phyloP scores from a whole-genome alignment of 257 asterid genomes.

The Apocynum venetum region DNA sequence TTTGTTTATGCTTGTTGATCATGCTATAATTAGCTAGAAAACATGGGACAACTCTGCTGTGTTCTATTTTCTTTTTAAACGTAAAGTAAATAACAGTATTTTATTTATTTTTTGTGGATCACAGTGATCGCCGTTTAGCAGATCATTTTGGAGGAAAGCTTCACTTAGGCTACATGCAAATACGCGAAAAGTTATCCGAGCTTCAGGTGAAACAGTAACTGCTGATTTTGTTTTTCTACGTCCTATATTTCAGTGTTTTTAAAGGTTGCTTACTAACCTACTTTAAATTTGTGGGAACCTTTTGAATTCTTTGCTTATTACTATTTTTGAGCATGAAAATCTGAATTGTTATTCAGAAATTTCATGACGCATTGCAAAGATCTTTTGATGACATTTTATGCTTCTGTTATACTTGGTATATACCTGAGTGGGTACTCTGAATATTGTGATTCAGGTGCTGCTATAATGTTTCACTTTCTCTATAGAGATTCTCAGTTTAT shows the following conservation, averaged over 20 bases:
- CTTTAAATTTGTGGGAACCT: not conserved
- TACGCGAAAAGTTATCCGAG: constrained; percentile 93
- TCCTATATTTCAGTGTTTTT: not conserved
- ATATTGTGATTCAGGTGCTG: constrained; percentile 18
- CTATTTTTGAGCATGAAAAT: not conserved
- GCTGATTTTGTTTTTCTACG: not conserved
- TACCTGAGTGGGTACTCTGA: constrained; percentile 11
- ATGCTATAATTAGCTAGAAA: constrained; percentile 51
- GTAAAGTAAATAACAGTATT: constrained; percentile 1
- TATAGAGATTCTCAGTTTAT: constrained; percentile 18
- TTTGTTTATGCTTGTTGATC: constrained; percentile 60
- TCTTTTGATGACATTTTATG: constrained; percentile 1
- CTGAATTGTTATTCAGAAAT: not conserved
- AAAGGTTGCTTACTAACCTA: not conserved
- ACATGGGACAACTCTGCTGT: constrained; percentile 20
- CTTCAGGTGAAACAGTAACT: constrained; percentile 61
- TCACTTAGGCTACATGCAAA: constrained; percentile 93
- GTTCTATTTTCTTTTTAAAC: not conserved
- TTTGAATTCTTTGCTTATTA: not conserved
- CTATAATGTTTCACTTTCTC: constrained; percentile 29
- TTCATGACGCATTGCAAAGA: not conserved
- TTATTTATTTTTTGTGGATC: constrained; percentile 10
- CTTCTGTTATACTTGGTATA: constrained; percentile 4
- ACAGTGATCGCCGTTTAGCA: constrained; percentile 99
- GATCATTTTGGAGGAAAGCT: constrained; percentile 99